A percentile compares a stretch with the other conserved stretches of the same genome.
Evolutionary conservation across 306 rosid species (phyloP).

Genomic region (Prunus campanulata): DNA sequence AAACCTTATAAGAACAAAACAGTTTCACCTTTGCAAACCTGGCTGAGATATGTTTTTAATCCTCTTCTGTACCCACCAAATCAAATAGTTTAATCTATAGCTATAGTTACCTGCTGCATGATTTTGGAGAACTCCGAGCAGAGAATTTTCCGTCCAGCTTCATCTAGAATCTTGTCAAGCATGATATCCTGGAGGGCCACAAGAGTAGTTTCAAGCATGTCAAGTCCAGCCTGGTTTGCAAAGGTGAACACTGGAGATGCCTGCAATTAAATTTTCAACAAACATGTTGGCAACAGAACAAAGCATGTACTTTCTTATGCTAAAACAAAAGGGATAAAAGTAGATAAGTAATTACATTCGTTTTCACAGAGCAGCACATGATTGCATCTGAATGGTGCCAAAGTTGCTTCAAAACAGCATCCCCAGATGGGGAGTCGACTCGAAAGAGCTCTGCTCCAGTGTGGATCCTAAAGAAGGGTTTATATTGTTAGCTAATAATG

Average conservation of each 20-base stretch:
- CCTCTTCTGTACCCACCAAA: not conserved
- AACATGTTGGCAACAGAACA: not conserved
- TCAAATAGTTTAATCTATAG: not conserved
- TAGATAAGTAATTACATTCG: constrained; percentile 47
- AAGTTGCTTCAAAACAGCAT: constrained; percentile 80
- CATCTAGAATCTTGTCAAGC: constrained; percentile 94
- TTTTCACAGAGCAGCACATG: constrained; percentile 86
- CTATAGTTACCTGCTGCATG: constrained; percentile 74
- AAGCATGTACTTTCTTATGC: not conserved
- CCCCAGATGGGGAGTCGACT: constrained; percentile 53
- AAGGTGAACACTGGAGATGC: constrained; percentile 91
- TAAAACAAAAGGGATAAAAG: not conserved
- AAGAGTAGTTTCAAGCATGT: constrained; percentile 96
- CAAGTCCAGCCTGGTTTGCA: constrained; percentile 94
- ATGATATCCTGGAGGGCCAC: constrained; percentile 94
- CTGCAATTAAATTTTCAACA: constrained; percentile 35
- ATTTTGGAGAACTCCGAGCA: constrained; percentile 93
- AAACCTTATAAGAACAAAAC: not conserved
- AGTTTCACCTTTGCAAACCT: no score
- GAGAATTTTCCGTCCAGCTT: constrained; percentile 77
- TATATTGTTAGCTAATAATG: not conserved
- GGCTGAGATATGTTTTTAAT: no score
- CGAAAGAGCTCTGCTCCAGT: constrained; percentile 68
- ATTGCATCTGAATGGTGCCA: constrained; percentile 94
- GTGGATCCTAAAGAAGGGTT: constrained; percentile 50